Conservation (phyloP, 495 filamentous ascomycete species). For the Penicillium waksmanii region DNA sequence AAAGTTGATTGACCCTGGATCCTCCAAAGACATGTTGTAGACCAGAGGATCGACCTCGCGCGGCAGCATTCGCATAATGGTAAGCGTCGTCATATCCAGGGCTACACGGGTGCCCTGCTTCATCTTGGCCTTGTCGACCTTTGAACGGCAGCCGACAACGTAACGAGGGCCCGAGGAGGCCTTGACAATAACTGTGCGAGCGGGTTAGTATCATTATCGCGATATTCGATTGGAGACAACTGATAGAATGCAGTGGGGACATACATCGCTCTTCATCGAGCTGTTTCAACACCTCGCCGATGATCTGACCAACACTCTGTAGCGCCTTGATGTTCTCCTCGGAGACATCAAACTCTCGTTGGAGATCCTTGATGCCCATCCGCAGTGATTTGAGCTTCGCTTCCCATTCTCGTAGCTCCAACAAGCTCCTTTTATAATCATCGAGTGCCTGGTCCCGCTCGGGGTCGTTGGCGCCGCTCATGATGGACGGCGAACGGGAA, state of each 20-base stretch:
- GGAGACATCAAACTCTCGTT: slow-evolving; percentile 93
- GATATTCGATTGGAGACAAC: neutral
- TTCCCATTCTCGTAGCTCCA: slow-evolving; percentile 98
- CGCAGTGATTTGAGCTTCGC: slow-evolving; percentile 91
- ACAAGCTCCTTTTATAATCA: slow-evolving; percentile 87
- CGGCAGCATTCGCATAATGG: slow-evolving; percentile 99
- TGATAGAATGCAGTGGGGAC: slow-evolving; percentile 3
- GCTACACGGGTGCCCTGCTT: slow-evolving; percentile 98
- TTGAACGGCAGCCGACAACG: slow-evolving; percentile 97
- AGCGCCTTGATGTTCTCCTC: slow-evolving; percentile 99
- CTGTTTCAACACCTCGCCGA: slow-evolving; percentile 98
- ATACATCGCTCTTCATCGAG: slow-evolving; percentile 98
- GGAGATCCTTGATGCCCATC: slow-evolving; percentile 90
- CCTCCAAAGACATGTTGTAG: slow-evolving; percentile 99
- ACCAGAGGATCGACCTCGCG: slow-evolving; percentile 98
- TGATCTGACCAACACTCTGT: slow-evolving; percentile 99
- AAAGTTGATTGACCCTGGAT: slow-evolving; percentile 97
- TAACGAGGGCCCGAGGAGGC: slow-evolving; percentile 97
- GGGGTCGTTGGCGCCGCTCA: slow-evolving; percentile 56
- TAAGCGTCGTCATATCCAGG: slow-evolving; percentile 99
- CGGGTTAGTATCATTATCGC: slow-evolving; percentile 10
- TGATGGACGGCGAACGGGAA: slow-evolving; percentile 32
- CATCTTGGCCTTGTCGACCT: slow-evolving; percentile 94
- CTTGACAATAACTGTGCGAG: slow-evolving; percentile 69
- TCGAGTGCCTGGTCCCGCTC: slow-evolving; percentile 85